Evolutionary conservation across 768 basidiomycete species (phyloP).

Genomic region (Kwoniella botswanensis): DNA sequence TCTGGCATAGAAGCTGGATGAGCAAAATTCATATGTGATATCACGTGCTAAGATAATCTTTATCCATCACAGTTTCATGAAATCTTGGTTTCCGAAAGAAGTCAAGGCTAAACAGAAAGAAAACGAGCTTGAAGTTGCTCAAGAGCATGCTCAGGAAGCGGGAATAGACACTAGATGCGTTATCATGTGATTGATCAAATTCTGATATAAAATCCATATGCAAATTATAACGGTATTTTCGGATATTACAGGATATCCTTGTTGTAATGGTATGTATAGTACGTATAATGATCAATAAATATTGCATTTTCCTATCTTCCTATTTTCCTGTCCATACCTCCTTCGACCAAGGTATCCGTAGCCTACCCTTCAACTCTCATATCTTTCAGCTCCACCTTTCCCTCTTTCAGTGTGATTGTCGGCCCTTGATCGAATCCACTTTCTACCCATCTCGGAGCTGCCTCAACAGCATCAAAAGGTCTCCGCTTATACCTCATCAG

Average conservation of each 20-base stretch:
- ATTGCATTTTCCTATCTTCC: no score
- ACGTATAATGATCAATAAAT: no score
- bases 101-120: conserved; percentile 72
- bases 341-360: no score
- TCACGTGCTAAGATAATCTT: background rate
- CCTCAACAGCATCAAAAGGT: conserved; percentile 71
- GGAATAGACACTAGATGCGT: conserved; percentile 33
- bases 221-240: no score
- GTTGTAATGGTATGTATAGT: no score
- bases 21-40: no score
- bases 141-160: conserved; percentile 65
- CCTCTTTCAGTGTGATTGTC: background rate
- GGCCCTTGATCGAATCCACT: conserved; percentile 47
- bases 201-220: no score
- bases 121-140: conserved; percentile 74
- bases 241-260: no score
- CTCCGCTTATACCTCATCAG: conserved; percentile 71
- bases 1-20: no score
- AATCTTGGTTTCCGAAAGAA: conserved; percentile 89
- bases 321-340: no score
- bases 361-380: background rate
- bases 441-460: conserved; percentile 76
- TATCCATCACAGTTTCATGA: conserved; percentile 72
- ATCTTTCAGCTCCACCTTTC: background rate
- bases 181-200: conserved; percentile 27